A percentile compares a stretch with the other conserved stretches of the same genome.
phyloP scores from a whole-genome alignment of 192 early-diverging fungal genomes.

The Paraglomus brasilianum region DNA sequence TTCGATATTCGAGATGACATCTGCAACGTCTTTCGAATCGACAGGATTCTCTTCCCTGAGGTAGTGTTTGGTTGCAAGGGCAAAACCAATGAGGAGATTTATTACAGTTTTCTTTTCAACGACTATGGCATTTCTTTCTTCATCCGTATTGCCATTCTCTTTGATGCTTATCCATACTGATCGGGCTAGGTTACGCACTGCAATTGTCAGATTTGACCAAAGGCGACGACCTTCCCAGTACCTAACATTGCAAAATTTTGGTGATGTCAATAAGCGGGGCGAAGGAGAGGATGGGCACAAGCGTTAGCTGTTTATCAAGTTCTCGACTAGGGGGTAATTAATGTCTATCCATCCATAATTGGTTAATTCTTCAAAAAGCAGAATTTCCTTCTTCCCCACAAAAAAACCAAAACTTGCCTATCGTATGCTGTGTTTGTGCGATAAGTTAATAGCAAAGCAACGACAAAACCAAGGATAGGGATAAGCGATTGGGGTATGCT shows the following conservation, averaged over 20 bases:
- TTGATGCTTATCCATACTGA: conserved; percentile 67
- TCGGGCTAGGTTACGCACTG: conserved; percentile 77
- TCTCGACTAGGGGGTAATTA: too few species aligned
- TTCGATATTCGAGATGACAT: conserved; percentile 56
- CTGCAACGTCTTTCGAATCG: conserved; percentile 67
- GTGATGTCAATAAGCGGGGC: too few species aligned
- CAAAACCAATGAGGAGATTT: conserved; percentile 77
- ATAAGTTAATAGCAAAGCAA: conserved; percentile 27
- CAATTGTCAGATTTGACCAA: conserved; percentile 71
- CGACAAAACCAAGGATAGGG: conserved; percentile 25
- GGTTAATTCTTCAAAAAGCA: too few species aligned
- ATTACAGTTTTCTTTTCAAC: conserved; percentile 68
- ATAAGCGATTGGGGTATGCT: conserved; percentile 16
- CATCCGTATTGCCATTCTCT: not conserved
- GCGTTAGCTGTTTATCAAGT: too few species aligned
- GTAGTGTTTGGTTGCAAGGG: conserved; percentile 79
- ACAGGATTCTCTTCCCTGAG: conserved; percentile 72
- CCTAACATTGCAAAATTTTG: conserved; percentile 35
- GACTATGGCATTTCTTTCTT: conserved; percentile 53
- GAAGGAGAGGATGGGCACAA: too few species aligned
- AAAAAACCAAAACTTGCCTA: conserved; percentile 10
- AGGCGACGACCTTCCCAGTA: conserved; percentile 87
- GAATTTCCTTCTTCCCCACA: too few species aligned
- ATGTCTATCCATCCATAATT: too few species aligned
- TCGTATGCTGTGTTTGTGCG: conserved; percentile 31